Evolutionary conservation across 345 rosid genomes (phyloP).

Genomic region (Eucalyptus sideroxylon): DNA sequence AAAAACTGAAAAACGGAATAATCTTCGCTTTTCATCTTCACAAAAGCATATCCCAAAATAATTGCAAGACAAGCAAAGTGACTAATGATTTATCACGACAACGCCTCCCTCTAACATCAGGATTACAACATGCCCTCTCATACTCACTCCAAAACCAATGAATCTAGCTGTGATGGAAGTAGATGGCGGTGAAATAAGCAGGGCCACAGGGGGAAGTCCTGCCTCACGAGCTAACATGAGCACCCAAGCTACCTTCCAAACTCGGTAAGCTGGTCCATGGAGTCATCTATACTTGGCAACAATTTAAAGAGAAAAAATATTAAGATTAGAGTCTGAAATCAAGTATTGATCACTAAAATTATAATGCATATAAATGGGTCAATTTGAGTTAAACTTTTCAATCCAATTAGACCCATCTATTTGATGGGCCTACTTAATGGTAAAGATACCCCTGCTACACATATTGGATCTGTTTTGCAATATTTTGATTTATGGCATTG

Average conservation of each 20-base stretch:
- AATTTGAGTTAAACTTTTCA: no score
- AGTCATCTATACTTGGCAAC: neutral
- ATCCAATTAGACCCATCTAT: no score
- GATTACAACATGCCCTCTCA: neutral
- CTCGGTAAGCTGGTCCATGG: fast-evolving
- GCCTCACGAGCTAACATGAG: neutral
- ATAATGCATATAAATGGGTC: no score
- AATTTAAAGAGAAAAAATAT: no score
- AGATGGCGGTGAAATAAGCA: neutral
- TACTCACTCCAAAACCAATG: neutral
- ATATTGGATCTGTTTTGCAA: neutral
- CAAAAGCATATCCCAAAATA: neutral
- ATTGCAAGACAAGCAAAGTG: neutral
- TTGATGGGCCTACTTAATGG: neutral
- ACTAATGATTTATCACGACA: neutral
- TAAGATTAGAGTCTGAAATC: no score
- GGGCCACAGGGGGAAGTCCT: neutral
- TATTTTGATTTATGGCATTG: neutral
- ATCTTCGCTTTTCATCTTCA: neutral
- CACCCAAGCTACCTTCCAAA: neutral
- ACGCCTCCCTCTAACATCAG: neutral
- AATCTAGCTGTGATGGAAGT: neutral
- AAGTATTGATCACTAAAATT: neutral
- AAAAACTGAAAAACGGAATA: no score
- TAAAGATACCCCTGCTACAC: no score